These are phyloP conservation scores for Phytophthora pini DNA, from an alignment of 352 stramenopile genomes.

Conservation along the genomic window DNA sequence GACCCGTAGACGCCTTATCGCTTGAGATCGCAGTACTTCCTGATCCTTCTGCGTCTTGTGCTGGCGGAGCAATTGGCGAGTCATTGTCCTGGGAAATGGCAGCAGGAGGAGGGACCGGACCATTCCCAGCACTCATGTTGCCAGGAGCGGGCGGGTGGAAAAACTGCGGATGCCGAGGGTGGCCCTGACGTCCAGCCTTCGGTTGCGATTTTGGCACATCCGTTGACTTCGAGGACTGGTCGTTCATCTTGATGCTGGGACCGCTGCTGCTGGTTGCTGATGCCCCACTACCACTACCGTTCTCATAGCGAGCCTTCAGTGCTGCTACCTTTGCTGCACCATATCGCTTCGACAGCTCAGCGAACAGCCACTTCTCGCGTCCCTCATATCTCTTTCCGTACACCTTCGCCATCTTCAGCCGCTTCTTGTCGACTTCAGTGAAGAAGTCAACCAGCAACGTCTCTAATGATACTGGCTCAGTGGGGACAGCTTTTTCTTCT, in stretches of 20 bases:
- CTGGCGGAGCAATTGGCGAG: not conserved
- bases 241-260: slow-evolving; percentile 5
- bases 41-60: slow-evolving; percentile 7
- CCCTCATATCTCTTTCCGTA: slow-evolving; percentile 74
- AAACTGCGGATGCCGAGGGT: slow-evolving; percentile 41
- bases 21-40: not conserved
- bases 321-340: slow-evolving; percentile 50
- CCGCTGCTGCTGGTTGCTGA: not conserved
- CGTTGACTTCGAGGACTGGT: slow-evolving; percentile 7
- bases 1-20: not conserved
- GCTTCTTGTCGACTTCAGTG: slow-evolving; percentile 60
- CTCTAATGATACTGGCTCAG: slow-evolving; percentile 49
- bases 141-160: slow-evolving; percentile 31
- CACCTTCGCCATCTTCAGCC: slow-evolving; percentile 66
- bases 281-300: slow-evolving; percentile 7
- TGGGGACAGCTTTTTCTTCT: not conserved
- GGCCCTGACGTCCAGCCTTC: slow-evolving; percentile 31
- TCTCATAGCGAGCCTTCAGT: slow-evolving; percentile 43
- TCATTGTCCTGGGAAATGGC: slow-evolving; percentile 6
- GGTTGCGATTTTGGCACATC: not conserved
- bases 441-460: slow-evolving; percentile 72
- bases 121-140: slow-evolving; percentile 8
- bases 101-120: slow-evolving; percentile 3
- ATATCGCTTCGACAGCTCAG: slow-evolving; percentile 71
- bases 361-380: slow-evolving; percentile 71